Conservation (phyloP, 352 stramenopile genomes). For the Pilasporangium apinafurcum region DNA sequence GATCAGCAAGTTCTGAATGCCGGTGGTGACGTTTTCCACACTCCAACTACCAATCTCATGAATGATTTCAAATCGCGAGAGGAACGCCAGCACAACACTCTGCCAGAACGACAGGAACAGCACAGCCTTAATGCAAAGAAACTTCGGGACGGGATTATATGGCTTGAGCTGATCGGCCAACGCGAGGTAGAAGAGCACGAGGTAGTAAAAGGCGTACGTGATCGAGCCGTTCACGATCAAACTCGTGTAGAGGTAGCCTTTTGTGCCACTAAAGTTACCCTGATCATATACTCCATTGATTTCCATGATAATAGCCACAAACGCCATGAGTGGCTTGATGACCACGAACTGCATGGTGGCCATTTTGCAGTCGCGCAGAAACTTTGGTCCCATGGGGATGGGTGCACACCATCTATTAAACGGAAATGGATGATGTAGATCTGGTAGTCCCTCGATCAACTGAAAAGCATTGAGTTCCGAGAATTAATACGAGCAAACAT, state of each 20-base stretch:
- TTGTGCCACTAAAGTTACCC: conserved; percentile 78
- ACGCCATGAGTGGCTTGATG: conserved; percentile 89
- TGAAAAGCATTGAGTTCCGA: conserved; percentile 5
- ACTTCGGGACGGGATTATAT: conserved; percentile 96
- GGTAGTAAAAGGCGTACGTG: conserved; percentile 95
- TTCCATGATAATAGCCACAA: conserved; percentile 83
- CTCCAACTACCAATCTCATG: conserved; percentile 91
- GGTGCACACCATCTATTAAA: conserved; percentile 56
- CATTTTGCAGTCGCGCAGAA: conserved; percentile 93
- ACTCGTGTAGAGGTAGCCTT: conserved; percentile 90
- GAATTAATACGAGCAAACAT: conserved; percentile 10
- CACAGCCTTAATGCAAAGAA: conserved; percentile 98
- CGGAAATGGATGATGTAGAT: conserved; percentile 72
- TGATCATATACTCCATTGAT: conserved; percentile 78
- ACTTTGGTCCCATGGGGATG: conserved; percentile 77
- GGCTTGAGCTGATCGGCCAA: conserved; percentile 85
- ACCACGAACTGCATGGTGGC: conserved; percentile 96
- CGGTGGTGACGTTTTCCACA: conserved; percentile 94
- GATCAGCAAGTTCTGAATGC: conserved; percentile 98
- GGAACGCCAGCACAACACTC: conserved; percentile 87
- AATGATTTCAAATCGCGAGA: conserved; percentile 86
- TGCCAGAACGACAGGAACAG: conserved; percentile 99
- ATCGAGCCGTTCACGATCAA: conserved; percentile 95
- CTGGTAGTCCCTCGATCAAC: conserved; percentile 45
- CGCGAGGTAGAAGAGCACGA: conserved; percentile 97